These are phyloP conservation scores for Coffea canephora DNA, from an alignment of 257 asterid genomes.

Conservation along the genomic window DNA sequence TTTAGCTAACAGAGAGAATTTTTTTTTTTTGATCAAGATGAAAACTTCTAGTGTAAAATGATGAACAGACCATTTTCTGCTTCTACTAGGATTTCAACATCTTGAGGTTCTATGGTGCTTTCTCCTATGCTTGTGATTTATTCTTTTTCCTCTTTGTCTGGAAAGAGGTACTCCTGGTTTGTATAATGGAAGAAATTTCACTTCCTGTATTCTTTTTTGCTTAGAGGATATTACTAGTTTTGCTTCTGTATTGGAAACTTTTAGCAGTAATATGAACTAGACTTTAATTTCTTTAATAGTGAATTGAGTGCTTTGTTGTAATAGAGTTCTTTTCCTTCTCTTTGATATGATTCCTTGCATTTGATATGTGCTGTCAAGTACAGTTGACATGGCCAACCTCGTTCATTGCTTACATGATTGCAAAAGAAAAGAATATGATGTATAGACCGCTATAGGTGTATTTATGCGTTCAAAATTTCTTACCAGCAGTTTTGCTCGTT, in stretches of 20 bases:
- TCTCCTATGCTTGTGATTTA: not conserved
- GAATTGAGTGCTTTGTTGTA: not conserved
- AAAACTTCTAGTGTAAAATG: too few relatives aligned
- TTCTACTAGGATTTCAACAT: not conserved
- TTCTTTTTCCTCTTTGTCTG: not conserved
- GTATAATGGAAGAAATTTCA: not conserved
- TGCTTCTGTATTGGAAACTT: not conserved
- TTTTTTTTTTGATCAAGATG: too few relatives aligned
- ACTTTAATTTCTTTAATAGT: not conserved
- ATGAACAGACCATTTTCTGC: not conserved
- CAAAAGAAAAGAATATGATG: too few relatives aligned
- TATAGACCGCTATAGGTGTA: not conserved
- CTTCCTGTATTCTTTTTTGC: not conserved
- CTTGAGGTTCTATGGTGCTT: not conserved
- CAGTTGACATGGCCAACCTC: not conserved
- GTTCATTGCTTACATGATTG: too few relatives aligned
- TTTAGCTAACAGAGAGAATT: not conserved
- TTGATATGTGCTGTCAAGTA: not conserved
- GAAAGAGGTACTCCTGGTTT: not conserved
- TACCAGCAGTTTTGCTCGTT: not conserved
- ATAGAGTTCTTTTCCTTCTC: not conserved
- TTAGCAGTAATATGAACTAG: not conserved
- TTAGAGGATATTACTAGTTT: too few relatives aligned
- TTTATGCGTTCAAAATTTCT: not conserved
- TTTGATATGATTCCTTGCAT: too few relatives aligned